phyloP scores from a whole-genome alignment of 2,329 filamentous ascomycete species.

The Lecanosticta acicola region DNA sequence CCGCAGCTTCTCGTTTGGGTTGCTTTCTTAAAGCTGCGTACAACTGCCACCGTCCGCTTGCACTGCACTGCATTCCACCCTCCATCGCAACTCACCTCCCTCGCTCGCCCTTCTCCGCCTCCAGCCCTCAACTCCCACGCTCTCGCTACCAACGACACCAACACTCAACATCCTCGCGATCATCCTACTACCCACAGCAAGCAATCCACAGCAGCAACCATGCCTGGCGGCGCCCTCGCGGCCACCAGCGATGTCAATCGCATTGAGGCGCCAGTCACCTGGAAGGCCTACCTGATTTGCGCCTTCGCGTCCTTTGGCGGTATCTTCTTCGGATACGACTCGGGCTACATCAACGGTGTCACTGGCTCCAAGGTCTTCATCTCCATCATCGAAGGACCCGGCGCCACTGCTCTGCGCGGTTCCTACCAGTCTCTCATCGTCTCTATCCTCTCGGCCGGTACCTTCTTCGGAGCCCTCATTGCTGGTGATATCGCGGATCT shows the following conservation, averaged over 20 bases:
- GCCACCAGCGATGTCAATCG: constrained; percentile 48
- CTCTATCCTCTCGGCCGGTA: constrained; percentile 65
- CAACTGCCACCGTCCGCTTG: not conserved
- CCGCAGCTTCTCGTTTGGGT: not conserved
- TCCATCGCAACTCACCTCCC: constrained; percentile 1
- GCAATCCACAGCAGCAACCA: constrained; percentile 8
- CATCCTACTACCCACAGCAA: constrained; percentile 1
- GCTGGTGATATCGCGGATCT: constrained; percentile 72
- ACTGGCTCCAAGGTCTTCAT: constrained; percentile 47
- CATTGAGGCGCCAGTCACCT: constrained; percentile 48
- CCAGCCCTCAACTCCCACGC: constrained; percentile 4
- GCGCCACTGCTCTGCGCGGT: constrained; percentile 26
- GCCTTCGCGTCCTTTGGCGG: constrained; percentile 47
- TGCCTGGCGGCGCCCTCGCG: constrained; percentile 24
- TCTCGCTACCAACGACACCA: not conserved
- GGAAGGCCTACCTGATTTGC: constrained; percentile 40
- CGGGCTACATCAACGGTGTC: constrained; percentile 62
- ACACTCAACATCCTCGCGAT: not conserved
- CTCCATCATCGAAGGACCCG: constrained; percentile 44
- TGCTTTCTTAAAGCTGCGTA: constrained; percentile 3
- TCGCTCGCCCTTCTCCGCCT: constrained; percentile 4
- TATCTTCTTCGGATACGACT: constrained; percentile 75
- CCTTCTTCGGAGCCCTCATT: constrained; percentile 72
- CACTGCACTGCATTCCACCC: no score
- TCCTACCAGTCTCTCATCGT: constrained; percentile 56